Evolutionary conservation across 768 basidiomycete species (phyloP).

Genomic region (Boletus rex-veris): DNA sequence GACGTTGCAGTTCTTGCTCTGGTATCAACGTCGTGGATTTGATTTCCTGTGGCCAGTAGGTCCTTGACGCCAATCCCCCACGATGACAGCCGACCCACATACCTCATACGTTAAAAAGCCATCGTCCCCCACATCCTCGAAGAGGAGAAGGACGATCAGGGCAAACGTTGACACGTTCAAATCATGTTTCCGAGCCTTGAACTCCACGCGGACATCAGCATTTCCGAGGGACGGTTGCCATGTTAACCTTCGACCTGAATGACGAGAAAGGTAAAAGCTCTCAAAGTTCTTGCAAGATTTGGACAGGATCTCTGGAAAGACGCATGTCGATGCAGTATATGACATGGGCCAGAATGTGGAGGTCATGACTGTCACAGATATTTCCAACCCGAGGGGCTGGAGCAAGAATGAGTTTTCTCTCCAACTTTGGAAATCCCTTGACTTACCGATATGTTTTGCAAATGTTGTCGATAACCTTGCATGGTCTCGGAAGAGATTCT

Average conservation of each 20-base stretch:
- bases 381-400: slow-evolving; percentile 72
- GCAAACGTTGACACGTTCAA: slow-evolving; percentile 91
- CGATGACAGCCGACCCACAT: slow-evolving; percentile 18
- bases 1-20: slow-evolving; percentile 79
- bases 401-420: slow-evolving; percentile 8
- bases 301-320: slow-evolving; percentile 60
- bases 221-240: slow-evolving; percentile 91
- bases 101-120: slow-evolving; percentile 79
- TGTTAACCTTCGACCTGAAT: slow-evolving; percentile 84
- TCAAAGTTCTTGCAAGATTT: slow-evolving; percentile 76
- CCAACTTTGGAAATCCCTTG: background rate
- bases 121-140: slow-evolving; percentile 65
- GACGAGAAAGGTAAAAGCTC: slow-evolving; percentile 82
- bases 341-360: slow-evolving; percentile 95
- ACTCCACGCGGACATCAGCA: slow-evolving; percentile 81
- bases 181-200: slow-evolving; percentile 80
- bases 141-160: slow-evolving; percentile 81
- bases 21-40: slow-evolving; percentile 70
- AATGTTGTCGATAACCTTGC: slow-evolving; percentile 61
- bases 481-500: slow-evolving; percentile 81
- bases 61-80: background rate
- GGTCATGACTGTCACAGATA: slow-evolving; percentile 91
- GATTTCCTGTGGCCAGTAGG: slow-evolving; percentile 63
- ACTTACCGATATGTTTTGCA: slow-evolving; percentile 61
- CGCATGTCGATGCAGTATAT: slow-evolving; percentile 60